A percentile compares a stretch with the other conserved stretches of the same genome.
Conservation (phyloP, 208 protist genomes). For the Acanthamoeba lenticulata region DNA sequence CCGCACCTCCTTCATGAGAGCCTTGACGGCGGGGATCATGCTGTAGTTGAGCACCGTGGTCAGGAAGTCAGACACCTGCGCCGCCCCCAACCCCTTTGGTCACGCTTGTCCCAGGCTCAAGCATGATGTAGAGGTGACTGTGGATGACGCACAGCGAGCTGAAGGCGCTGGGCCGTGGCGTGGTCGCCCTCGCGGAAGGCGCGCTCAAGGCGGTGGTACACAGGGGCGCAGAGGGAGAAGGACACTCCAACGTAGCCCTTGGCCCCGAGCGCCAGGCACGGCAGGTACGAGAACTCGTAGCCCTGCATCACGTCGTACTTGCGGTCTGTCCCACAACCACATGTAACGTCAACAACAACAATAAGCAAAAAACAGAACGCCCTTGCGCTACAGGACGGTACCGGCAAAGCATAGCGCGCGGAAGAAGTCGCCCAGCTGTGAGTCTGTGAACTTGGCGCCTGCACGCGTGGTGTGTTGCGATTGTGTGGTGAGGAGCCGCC, state of each 20-base stretch:
- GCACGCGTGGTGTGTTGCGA: neutral
- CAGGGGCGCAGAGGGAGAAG: neutral
- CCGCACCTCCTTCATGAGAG: neutral
- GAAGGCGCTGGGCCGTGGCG: neutral
- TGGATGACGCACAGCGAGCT: neutral
- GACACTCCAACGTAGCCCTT: slow-evolving; percentile 15
- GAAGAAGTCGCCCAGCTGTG: slow-evolving; percentile 54
- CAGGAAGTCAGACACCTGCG: slow-evolving; percentile 6
- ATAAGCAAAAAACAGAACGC: neutral
- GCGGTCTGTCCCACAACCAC: no score
- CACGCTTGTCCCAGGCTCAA: no score
- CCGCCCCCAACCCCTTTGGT: no score
- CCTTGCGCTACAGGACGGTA: neutral
- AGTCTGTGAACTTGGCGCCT: slow-evolving; percentile 65
- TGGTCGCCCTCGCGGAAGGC: slow-evolving; percentile 45
- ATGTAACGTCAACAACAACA: no score
- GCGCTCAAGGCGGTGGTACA: neutral
- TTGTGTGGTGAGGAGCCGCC: no score
- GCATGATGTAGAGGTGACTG: no score
- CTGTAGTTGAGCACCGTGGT: neutral
- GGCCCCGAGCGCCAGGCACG: slow-evolving; percentile 3
- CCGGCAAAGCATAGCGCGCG: neutral
- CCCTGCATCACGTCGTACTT: slow-evolving; percentile 56
- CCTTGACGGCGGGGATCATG: slow-evolving; percentile 24
- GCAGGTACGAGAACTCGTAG: slow-evolving; percentile 39